A percentile compares a stretch with the other conserved stretches of the same genome.
These are phyloP conservation scores for Gilbertella persicaria DNA, from an alignment of 371 early-diverging fungal genomes.

Conservation along the genomic window DNA sequence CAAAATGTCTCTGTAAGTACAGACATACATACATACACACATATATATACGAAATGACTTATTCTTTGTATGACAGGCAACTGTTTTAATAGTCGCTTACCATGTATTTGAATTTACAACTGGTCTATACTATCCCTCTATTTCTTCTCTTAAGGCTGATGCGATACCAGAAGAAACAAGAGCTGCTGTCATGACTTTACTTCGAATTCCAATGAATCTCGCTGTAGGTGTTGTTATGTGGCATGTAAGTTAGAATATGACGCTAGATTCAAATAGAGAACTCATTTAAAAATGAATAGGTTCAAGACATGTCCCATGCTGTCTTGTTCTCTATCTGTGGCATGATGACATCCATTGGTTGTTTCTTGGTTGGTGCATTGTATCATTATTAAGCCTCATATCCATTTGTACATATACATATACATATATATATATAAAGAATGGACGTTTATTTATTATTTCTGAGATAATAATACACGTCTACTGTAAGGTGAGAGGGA, in stretches of 20 bases:
- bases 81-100: conserved; percentile 27
- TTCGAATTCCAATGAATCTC: conserved; percentile 79
- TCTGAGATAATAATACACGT: conserved; percentile 9
- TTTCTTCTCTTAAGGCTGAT: conserved; percentile 67
- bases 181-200: conserved; percentile 74
- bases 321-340: conserved; percentile 27
- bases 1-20: conserved; percentile 33
- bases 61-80: background rate
- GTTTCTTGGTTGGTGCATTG: conserved; percentile 17
- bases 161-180: conserved; percentile 74
- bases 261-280: background rate
- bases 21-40: too few species aligned
- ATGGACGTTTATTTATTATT: conserved; percentile 2
- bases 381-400: conserved; percentile 11
- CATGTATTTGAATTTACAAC: conserved; percentile 70
- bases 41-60: background rate
- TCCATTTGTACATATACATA: too few species aligned
- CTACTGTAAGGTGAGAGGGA: conserved; percentile 24
- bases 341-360: conserved; percentile 23
- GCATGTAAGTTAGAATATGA: conserved; percentile 46
- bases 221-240: conserved; percentile 70
- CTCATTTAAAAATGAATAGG: conserved; percentile 8
- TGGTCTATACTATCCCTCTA: conserved; percentile 78
- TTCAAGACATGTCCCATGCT: conserved; percentile 18
- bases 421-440: too few species aligned